phyloP scores from a whole-genome alignment of 139 green algal genomes.

The Chlamydomonas eustigma region DNA sequence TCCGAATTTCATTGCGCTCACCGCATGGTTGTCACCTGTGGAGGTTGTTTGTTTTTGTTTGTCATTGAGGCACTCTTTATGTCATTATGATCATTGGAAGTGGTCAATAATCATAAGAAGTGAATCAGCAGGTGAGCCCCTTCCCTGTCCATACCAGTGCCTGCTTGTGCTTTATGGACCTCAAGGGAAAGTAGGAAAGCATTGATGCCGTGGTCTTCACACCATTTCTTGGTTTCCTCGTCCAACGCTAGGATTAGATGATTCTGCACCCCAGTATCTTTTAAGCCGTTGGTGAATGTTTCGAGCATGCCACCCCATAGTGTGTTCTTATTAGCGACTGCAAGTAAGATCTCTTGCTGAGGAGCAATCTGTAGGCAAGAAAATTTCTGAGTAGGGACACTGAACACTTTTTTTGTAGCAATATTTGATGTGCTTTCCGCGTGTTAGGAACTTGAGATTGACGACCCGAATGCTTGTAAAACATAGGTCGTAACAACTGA shows the following conservation, averaged over 20 bases:
- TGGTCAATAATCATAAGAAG: not conserved
- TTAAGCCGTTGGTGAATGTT: constrained; percentile 59
- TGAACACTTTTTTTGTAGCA: no score
- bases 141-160: constrained; percentile 66
- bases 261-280: constrained; percentile 50
- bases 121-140: no score
- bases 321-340: constrained; percentile 85
- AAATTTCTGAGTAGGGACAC: not conserved
- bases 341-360: constrained; percentile 65
- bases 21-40: constrained; percentile 19
- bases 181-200: constrained; percentile 31
- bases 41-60: not conserved
- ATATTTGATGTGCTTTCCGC: no score
- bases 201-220: constrained; percentile 32
- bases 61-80: not conserved
- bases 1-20: constrained; percentile 79
- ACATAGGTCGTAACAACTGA: no score
- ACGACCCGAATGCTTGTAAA: no score
- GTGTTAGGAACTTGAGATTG: no score
- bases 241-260: constrained; percentile 91
- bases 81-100: not conserved
- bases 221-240: constrained; percentile 45
- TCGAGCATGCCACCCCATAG: constrained; percentile 62
- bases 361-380: constrained; percentile 10
- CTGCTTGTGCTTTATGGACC: constrained; percentile 42